A percentile compares a stretch with the other conserved stretches of the same genome.
phyloP scores from a whole-genome alignment of 2,329 filamentous ascomycete genomes.

The Pseudogymnoascus verrucosus region DNA sequence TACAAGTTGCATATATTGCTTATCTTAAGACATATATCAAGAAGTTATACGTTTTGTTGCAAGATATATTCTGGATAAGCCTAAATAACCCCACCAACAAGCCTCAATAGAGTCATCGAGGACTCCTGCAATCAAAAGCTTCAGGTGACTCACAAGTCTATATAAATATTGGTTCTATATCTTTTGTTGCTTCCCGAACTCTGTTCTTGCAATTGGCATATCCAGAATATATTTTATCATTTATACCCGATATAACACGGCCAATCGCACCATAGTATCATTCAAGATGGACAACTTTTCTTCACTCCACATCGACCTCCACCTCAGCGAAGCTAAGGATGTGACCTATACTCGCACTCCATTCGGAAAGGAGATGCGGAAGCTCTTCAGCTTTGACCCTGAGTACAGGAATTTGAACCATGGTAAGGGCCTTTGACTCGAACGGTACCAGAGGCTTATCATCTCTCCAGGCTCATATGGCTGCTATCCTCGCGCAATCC shows the following conservation, averaged over 20 bases:
- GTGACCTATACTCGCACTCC: conserved; percentile 20
- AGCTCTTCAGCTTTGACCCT: conserved; percentile 28
- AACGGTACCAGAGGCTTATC: not conserved
- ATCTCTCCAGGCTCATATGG: conserved; percentile 61
- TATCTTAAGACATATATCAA: not conserved
- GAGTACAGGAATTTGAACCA: conserved; percentile 30
- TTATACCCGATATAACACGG: not conserved
- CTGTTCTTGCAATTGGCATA: not conserved
- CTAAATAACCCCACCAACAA: not conserved
- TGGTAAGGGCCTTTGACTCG: conserved; percentile 19
- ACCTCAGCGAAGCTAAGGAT: conserved; percentile 11
- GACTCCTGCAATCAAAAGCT: not conserved
- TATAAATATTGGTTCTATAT: not conserved
- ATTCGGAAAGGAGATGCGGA: conserved; percentile 28
- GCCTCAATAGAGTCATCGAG: not conserved
- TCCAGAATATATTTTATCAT: not conserved
- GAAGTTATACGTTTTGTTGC: not conserved
- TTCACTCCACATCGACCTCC: conserved; percentile 5
- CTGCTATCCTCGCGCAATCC: conserved; percentile 58
- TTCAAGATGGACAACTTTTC: conserved; percentile 18
- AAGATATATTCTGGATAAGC: not conserved
- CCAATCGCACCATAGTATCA: not conserved
- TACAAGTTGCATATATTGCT: not conserved
- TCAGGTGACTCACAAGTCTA: not conserved
- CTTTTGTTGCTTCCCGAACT: not conserved